Base-by-base conservation (phyloP, 805 yeast genomes). In the Middelhovenomyces tepae region DNA sequence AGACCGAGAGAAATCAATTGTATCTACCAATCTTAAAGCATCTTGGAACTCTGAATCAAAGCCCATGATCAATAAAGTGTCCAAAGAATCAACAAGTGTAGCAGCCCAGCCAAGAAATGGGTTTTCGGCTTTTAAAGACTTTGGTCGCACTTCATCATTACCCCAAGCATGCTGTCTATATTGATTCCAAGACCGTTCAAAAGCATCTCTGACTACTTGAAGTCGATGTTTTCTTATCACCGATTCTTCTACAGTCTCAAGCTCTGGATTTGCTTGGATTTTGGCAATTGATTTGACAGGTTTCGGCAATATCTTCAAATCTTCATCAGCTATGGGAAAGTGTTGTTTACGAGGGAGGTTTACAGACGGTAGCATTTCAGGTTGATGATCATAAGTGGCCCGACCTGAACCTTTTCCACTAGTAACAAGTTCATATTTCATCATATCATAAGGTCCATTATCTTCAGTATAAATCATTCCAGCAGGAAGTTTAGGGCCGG, bases 31-130 rank as follows among this genome's bases (percentile, higher is more conserved):
- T 1, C 51, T 41, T 3, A 67, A 43, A 0, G 69, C 70, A 14
- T 52, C 56, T 3, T 52, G 40, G 28, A 65, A 60, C 34, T 69
- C 67, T 2, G 51, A 51, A 3, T 46, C 42, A 27, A 68, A 53
- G 6, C 55, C 65, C 65, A 72, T 60, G n/a, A 73, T 48, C 34
- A 51, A 54, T 27, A 73, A 45, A 1, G 77, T 65, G 42, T 73
- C 79, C 22, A 74, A 45, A 1, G 74, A 54, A 38, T 73, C 79
- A 4, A 73, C 56, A 4, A 71, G 54, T 2, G 72, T 61, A 1
- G 72, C 64, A 4, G 73, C 67, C 75, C 75, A 71, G 1, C 71
- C 71, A 27, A 59, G 56, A 40, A 67, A 65, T 1, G 71, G 59
- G 36, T 66, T 62, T 6, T 34, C 35, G 21, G 37, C n/a, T 16